Base-by-base conservation (phyloP, 2,329 filamentous ascomycete species). In the Ambrosiella cleistominuta region DNA sequence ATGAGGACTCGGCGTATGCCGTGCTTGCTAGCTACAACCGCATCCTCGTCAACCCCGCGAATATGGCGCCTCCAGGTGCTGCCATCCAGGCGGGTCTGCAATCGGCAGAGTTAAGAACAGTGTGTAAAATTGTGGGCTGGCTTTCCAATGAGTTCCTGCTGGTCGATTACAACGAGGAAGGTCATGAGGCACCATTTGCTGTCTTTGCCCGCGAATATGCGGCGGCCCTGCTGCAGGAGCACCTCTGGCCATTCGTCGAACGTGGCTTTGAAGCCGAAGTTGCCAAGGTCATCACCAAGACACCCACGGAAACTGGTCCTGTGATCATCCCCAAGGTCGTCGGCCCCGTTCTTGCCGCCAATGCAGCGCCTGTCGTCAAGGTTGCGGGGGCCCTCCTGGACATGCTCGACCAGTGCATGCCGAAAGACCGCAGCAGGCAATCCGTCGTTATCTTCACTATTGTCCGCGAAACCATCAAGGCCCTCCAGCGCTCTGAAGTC, bases 391-490 rank as follows among this genome's bases (percentile, higher is more conserved):
- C 80, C 62, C 69, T 84, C 17, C 67, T 84, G 7, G 70, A 74
- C 59, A 74, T 81, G 75, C 83, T 83, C 64, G 81, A 83, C 62
- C 77, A 78, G 62, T 76, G 76, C 44, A 81, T 82, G 78, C 79
- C 79, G 0, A 82, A 81, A 57, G 79, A 82, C 64, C 72, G 79
- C 68, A 79, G 77, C 62, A 70, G 74, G 68, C 69, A 74, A 58
- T 80, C 75, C 55, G 71, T 75, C 0, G 75, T 81, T 1, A 72
- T 82, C 4, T 81, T 78, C 67, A 77, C 74, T 57, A 93, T 97
- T 63, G 88, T 98, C 35, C 86, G 91, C 65, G 88, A 94, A 69
- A 93, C 90, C 1, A 96, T 90, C 0, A 72, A 84, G 56, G 89
- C 90, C 2, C 78, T 98, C 15, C 80, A 89, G 62, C 78, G 82